These are phyloP conservation scores for Amorphotheca resinae DNA, from an alignment of 495 filamentous ascomycete species.

Conservation along the genomic window DNA sequence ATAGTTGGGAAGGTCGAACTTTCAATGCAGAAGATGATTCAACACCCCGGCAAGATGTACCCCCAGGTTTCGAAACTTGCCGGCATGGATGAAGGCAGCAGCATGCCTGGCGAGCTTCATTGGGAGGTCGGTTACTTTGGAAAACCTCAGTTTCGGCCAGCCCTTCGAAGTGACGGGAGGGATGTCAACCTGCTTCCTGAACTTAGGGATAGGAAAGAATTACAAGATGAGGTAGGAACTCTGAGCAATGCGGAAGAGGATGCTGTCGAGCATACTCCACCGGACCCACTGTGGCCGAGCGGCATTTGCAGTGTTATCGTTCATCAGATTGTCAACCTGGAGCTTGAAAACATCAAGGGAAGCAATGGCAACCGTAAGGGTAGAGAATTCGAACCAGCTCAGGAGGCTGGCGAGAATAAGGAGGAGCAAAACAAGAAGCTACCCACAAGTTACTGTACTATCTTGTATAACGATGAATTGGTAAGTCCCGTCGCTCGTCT, in stretches of 20 bases:
- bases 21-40: conserved; percentile 85
- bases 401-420: conserved; percentile 68
- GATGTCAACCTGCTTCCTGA: conserved; percentile 59
- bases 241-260: conserved; percentile 66
- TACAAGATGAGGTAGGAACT: conserved; percentile 83
- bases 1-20: conserved; percentile 90
- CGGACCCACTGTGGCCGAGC: conserved; percentile 86
- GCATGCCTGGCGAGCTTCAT: conserved; percentile 85
- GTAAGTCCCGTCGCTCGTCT: conserved; percentile 26
- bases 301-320: conserved; percentile 74
- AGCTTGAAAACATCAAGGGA: conserved; percentile 70
- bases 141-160: conserved; percentile 73
- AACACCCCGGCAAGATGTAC: conserved; percentile 86
- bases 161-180: conserved; percentile 75
- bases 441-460: conserved; percentile 85
- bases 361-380: conserved; percentile 59
- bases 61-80: conserved; percentile 75
- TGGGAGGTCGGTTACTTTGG: conserved; percentile 95
- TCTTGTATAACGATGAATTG: conserved; percentile 77
- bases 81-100: conserved; percentile 67
- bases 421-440: conserved; percentile 68
- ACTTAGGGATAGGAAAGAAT: conserved; percentile 57
- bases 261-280: conserved; percentile 77
- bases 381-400: conserved; percentile 80
- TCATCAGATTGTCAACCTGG: conserved; percentile 90